A percentile compares a stretch with the other conserved stretches of the same genome.
These are phyloP conservation scores for Phialocephala subalpina DNA, from an alignment of 2,329 filamentous ascomycete genomes.

Conservation along the genomic window DNA sequence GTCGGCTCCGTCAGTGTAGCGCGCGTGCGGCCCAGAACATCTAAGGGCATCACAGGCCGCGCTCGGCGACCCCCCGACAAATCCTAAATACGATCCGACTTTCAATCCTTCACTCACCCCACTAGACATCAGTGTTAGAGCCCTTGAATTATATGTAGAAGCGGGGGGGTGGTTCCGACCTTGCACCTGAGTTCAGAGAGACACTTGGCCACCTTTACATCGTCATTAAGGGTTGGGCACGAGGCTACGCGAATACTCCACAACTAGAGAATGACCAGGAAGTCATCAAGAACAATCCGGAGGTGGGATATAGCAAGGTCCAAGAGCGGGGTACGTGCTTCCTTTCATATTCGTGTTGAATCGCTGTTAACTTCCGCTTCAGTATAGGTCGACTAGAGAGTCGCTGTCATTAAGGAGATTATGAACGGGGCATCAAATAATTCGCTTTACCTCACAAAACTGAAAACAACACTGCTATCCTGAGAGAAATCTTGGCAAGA, in stretches of 20 bases:
- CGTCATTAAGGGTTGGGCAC: slow-evolving; percentile 42
- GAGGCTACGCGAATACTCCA: slow-evolving; percentile 35
- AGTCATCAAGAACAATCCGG: slow-evolving; percentile 35
- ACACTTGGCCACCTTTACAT: slow-evolving; percentile 32
- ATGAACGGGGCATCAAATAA: slow-evolving; percentile 37
- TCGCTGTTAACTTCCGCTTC: slow-evolving; percentile 22
- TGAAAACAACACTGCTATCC: no score
- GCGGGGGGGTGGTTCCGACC: not conserved
- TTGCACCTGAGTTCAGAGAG: slow-evolving; percentile 22
- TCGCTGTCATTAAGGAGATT: slow-evolving; percentile 48
- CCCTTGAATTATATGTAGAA: not conserved
- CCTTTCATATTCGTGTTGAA: not conserved
- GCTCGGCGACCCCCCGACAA: not conserved
- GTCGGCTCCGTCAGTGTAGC: no score
- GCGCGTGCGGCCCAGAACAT: no score
- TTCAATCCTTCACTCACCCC: no score
- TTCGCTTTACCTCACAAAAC: no score
- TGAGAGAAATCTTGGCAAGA: no score
- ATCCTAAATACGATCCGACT: not conserved
- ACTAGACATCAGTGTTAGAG: no score
- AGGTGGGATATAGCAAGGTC: slow-evolving; percentile 34
- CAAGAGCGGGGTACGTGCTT: slow-evolving; percentile 40
- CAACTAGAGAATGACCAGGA: slow-evolving; percentile 32
- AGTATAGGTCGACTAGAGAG: slow-evolving; percentile 46
- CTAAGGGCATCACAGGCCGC: not conserved